Base-by-base conservation (phyloP, 176 grass and related monocot species). In the Calamus simplicifolius region DNA sequence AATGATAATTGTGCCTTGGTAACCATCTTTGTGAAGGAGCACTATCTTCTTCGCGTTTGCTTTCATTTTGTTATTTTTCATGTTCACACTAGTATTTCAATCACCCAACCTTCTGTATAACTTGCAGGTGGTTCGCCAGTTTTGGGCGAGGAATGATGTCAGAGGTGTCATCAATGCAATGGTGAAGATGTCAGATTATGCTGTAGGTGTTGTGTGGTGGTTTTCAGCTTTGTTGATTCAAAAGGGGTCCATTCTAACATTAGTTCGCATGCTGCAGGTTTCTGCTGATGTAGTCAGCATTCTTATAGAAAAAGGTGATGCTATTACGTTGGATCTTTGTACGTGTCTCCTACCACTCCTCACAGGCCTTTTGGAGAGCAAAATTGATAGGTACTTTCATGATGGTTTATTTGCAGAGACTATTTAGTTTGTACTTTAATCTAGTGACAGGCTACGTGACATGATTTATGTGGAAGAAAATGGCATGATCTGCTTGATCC, bases 131-230 rank as follows among this genome's bases (percentile, higher is more conserved):
- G 67, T 84, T 48, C 79, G 79, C 67, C 56, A 25, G 52, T 72
- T 48, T 81, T 93, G 89, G 89, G 38, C 67, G 43, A 73, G 61
- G 72, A 81, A 87, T 73, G 79, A 90, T 71, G 51, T 79, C n/a
- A 87, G 77, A 38, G 89, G 80, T 55, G 61, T 69, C 48, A 26
- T 63, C 31, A 74, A 84, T 88, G 84, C 74, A 65, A 67, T 71
- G 55, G 48, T 29, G 59, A 88, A 72, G 61, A 84, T 76, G 55
- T 64, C 61, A n/a, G 84, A 93, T 75, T 75, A 69, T 79, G 74
- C 70, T 59, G 89, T 93, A 52, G 31, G 31, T 66, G 77, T 75
- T 66, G 62, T 7, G 8, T 79, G 56, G 31, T 8, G 31, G 31
- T 35, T 35, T 35, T 1, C 31, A 35, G 31, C 31, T 35, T 35